Conservation (phyloP, 2,329 filamentous ascomycete genomes). For the Colletotrichum sp. region DNA sequence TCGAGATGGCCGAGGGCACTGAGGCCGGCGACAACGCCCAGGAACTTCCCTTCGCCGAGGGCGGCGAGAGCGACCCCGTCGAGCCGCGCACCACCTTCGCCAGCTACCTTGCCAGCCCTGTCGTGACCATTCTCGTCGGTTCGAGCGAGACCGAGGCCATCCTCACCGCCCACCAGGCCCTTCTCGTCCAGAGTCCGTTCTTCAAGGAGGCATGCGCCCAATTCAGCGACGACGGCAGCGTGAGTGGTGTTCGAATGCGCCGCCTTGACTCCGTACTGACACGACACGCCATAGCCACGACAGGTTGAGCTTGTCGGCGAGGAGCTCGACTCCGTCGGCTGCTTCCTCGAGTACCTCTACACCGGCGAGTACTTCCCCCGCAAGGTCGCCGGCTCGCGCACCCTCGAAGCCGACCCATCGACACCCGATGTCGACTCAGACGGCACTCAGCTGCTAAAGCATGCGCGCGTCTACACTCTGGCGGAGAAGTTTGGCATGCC, state of each 20-base stretch:
- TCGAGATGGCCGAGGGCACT: conserved; percentile 42
- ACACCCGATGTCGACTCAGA: conserved; percentile 73
- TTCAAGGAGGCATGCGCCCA: conserved; percentile 68
- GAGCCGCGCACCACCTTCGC: conserved; percentile 51
- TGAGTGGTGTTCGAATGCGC: conserved; percentile 42
- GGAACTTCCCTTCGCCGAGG: conserved; percentile 43
- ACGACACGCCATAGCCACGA: conserved; percentile 50
- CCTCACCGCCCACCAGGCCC: conserved; percentile 79
- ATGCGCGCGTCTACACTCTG: conserved; percentile 88
- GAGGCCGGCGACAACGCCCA: conserved; percentile 32
- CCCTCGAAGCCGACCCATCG: conserved; percentile 72
- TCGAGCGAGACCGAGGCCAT: conserved; percentile 62
- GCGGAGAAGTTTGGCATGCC: conserved; percentile 77
- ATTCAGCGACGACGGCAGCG: conserved; percentile 66
- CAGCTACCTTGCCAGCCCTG: conserved; percentile 70
- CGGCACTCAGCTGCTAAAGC: conserved; percentile 85
- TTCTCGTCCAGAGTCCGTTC: conserved; percentile 77
- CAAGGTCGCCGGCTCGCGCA: conserved; percentile 65
- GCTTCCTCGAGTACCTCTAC: conserved; percentile 84
- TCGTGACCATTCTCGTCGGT: conserved; percentile 72
- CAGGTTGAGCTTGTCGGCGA: conserved; percentile 72
- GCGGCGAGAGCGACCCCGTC: conserved; percentile 36
- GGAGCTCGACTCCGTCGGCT: conserved; percentile 75
- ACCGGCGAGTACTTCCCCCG: conserved; percentile 86
- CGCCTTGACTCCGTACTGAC: neutral